Conservation (phyloP, 495 filamentous ascomycete species). For the Oidiodendron maius region DNA sequence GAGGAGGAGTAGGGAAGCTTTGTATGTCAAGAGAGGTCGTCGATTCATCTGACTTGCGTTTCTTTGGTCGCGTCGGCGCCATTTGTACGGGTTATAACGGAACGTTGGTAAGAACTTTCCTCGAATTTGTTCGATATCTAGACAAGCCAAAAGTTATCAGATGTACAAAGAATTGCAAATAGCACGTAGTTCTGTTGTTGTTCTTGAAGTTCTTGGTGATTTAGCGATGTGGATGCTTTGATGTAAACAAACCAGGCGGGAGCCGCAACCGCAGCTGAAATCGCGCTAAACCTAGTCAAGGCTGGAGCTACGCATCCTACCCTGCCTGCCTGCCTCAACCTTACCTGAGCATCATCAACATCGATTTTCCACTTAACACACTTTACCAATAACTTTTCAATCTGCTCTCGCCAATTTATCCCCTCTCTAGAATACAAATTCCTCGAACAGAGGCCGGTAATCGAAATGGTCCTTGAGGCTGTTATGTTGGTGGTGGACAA, state of each 20-base stretch:
- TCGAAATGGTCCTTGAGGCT: slow-evolving; percentile 55
- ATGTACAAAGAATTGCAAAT: slow-evolving; percentile 3
- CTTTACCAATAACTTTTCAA: not conserved
- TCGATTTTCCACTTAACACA: not conserved
- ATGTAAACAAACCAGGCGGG: slow-evolving; percentile 20
- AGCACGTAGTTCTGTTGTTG: not conserved
- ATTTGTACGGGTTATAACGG: too few species aligned
- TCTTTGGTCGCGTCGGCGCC: slow-evolving; percentile 25
- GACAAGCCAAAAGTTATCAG: too few species aligned
- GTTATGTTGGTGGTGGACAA: slow-evolving; percentile 85
- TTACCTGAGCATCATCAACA: slow-evolving; percentile 3
- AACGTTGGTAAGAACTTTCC: too few species aligned
- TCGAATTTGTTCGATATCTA: too few species aligned
- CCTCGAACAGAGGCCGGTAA: slow-evolving; percentile 12
- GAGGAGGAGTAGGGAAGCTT: slow-evolving; percentile 23
- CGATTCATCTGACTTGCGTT: slow-evolving; percentile 51
- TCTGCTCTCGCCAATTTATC: not conserved
- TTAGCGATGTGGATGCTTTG: not conserved
- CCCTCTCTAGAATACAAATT: slow-evolving; percentile 2
- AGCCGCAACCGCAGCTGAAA: slow-evolving; percentile 12
- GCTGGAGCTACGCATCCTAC: slow-evolving; percentile 21
- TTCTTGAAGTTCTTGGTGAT: not conserved
- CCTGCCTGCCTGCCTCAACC: not conserved
- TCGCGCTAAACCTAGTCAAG: slow-evolving; percentile 12
- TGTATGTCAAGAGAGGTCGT: slow-evolving; percentile 25